Evolutionary conservation across 805 yeast genomes (phyloP), one percentile per base, ranked within the genome.

Genomic region (Kurtzmaniella cleridarum): DNA sequence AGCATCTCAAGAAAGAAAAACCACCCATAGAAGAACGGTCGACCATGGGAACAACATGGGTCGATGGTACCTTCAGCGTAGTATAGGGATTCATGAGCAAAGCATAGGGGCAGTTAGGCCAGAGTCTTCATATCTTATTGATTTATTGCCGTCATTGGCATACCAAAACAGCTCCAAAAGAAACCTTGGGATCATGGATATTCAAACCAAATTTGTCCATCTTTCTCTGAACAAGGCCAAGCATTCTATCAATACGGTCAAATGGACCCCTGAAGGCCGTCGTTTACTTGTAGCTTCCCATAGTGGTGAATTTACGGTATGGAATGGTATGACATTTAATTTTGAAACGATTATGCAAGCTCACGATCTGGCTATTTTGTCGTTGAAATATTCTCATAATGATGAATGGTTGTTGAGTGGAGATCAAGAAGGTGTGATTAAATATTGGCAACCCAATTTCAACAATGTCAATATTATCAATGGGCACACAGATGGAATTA

Each of bases 341-440:
- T 89, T 93, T 57, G 99, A 93, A 59, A 87, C 96, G 39, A 89
- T 93, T 47, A 93, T 90, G 95, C 98, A 93, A 67, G 98, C 98
- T 1, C 99, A 93, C 62, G 99, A 93, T 58, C 73, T 84, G 43
- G 89, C 96, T 0, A 84, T 93, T 28, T 73, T 89, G 27, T 71
- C 91, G 1, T 66, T 88, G 54, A 74, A 77, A 47, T 93, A 91
- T 62, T 81, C 93, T 5, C 95, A 88, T 58, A 81, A 83, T 43
- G 96, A 88, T 44, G 96, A 90, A 46, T 93, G 98, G 98, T 73
- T 93, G 43, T 67, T 93, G 17, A 82, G 95, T 54, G 96, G 96
- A 28, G 98, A 93, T 63, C 91, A 89, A 51, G 89, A 83, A 41
- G 99, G 98, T 18, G 70, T 73, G 5, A 76, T 93, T 52, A 93